Evolutionary conservation across 495 filamentous ascomycete species (phyloP).

Genomic region (Aspergillus leporis): DNA sequence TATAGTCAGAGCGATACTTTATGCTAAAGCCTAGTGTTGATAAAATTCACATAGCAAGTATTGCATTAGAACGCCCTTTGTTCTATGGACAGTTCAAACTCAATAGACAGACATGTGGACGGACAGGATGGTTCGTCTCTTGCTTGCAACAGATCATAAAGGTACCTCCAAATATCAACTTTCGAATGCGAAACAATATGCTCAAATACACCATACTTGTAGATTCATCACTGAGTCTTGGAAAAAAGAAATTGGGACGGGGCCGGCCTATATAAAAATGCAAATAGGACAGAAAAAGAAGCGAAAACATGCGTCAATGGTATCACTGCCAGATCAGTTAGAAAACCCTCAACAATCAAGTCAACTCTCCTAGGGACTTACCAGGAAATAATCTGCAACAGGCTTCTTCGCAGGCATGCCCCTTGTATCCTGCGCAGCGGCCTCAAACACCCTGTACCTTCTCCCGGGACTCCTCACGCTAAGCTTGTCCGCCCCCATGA

Average conservation of each 20-base stretch:
- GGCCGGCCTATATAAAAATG: conserved; percentile 19
- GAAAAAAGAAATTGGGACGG: conserved; percentile 2
- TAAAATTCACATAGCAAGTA: background rate
- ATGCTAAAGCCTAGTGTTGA: background rate
- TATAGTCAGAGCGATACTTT: background rate
- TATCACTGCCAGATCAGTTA: background rate
- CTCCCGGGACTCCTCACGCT: conserved; percentile 73
- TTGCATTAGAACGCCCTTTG: background rate
- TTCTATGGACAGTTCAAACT: background rate
- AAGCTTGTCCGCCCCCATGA: conserved; percentile 38
- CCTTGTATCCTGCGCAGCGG: conserved; percentile 91
- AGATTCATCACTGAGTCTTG: conserved; percentile 2
- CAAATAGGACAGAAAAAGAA: conserved; percentile 6
- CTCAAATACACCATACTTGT: background rate
- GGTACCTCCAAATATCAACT: background rate
- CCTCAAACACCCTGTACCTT: conserved; percentile 94
- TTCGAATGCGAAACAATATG: conserved; percentile 1
- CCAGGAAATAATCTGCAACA: conserved; percentile 94
- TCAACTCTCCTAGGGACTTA: conserved; percentile 22
- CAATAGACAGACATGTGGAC: background rate
- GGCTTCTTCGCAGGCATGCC: conserved; percentile 99
- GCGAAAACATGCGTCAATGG: conserved; percentile 3
- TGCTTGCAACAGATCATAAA: background rate
- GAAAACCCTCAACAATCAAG: background rate
- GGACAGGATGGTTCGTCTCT: background rate